Evolutionary conservation across 2,329 filamentous ascomycete genomes (phyloP).

Genomic region (Acrocalymma vagum): DNA sequence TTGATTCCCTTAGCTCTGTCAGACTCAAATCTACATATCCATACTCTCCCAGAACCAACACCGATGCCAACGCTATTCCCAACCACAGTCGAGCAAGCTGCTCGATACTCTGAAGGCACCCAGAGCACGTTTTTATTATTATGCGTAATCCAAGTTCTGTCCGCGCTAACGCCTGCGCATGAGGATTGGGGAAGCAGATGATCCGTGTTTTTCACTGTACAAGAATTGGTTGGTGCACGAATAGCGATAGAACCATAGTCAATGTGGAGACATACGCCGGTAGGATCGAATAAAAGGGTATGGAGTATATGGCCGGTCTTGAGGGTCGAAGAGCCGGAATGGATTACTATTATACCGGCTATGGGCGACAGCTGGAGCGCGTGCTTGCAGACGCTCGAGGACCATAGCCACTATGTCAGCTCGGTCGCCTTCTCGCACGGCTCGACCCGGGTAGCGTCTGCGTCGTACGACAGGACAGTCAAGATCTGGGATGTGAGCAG

Average conservation of each 20-base stretch:
- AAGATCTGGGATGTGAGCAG: slow-evolving; percentile 1
- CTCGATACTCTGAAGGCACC: slow-evolving; percentile 32
- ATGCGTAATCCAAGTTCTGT: slow-evolving; percentile 25
- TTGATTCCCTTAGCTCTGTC: too few relatives aligned
- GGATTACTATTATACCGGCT: too few relatives aligned
- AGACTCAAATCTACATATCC: slow-evolving; percentile 17
- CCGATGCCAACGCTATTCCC: slow-evolving; percentile 20
- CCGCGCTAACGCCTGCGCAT: slow-evolving; percentile 20
- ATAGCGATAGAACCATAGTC: slow-evolving; percentile 22
- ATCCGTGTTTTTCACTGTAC: slow-evolving; percentile 4
- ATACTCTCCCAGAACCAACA: slow-evolving; percentile 21
- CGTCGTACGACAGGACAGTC: background rate
- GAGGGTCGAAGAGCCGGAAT: too few relatives aligned
- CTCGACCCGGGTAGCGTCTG: background rate
- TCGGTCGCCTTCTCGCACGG: slow-evolving; percentile 18
- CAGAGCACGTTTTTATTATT: slow-evolving; percentile 24
- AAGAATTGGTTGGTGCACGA: slow-evolving; percentile 1
- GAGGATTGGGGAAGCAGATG: slow-evolving; percentile 15
- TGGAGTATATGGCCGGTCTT: slow-evolving; percentile 11
- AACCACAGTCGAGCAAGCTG: slow-evolving; percentile 17
- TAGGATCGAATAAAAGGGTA: slow-evolving; percentile 24
- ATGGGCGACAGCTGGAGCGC: too few relatives aligned
- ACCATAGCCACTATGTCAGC: slow-evolving; percentile 10
- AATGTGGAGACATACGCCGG: slow-evolving; percentile 24
- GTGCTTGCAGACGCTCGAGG: slow-evolving; percentile 26